phyloP scores from a whole-genome alignment of 2,329 filamentous ascomycete species.

The Cercospora nicotianae region DNA sequence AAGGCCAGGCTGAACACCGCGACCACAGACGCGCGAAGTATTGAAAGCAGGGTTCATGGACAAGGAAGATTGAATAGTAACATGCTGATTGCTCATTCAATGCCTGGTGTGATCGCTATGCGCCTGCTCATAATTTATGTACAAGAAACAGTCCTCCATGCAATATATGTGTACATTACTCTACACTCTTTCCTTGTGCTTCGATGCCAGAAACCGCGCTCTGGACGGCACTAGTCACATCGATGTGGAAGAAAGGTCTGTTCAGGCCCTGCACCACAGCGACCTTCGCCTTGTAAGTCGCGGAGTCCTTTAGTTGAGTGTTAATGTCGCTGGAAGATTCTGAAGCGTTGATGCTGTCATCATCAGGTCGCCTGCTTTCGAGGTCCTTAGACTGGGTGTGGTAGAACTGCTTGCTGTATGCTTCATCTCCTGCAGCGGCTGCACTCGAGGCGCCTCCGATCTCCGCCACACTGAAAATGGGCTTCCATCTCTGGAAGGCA shows the following conservation, averaged over 20 bases:
- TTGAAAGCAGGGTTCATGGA: background rate
- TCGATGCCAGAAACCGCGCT: slow-evolving; percentile 73
- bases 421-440: slow-evolving; percentile 65
- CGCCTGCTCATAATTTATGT: background rate
- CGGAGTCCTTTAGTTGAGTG: slow-evolving; percentile 51
- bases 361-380: slow-evolving; percentile 28
- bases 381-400: slow-evolving; percentile 37
- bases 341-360: slow-evolving; percentile 28
- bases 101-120: background rate
- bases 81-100: background rate
- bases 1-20: background rate
- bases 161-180: background rate
- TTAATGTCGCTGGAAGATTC: slow-evolving; percentile 40
- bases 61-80: background rate
- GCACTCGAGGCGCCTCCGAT: slow-evolving; percentile 71
- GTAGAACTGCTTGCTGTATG: slow-evolving; percentile 56
- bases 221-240: slow-evolving; percentile 84
- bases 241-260: slow-evolving; percentile 88
- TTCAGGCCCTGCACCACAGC: slow-evolving; percentile 83
- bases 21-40: background rate
- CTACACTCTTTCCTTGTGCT: slow-evolving; percentile 5
- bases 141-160: background rate
- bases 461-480: slow-evolving; percentile 92
- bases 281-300: slow-evolving; percentile 43
- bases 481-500: slow-evolving; percentile 73